These are phyloP conservation scores for Talaromyces sp. DNA, from an alignment of 2,329 filamentous ascomycete species.

Conservation along the genomic window DNA sequence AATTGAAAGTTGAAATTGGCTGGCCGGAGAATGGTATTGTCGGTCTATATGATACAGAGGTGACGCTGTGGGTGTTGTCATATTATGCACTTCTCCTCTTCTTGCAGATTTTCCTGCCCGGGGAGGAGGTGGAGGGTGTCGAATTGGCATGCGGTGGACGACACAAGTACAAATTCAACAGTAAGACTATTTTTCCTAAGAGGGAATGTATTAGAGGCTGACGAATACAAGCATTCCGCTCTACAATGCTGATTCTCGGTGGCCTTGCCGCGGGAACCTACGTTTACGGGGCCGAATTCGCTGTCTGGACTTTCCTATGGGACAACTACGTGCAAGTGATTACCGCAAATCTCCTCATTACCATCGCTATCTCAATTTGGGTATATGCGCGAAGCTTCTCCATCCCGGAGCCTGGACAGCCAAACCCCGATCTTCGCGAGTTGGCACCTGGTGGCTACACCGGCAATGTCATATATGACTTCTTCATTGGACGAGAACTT, in stretches of 20 bases:
- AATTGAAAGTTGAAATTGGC: slow-evolving; percentile 75
- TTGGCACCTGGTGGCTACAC: slow-evolving; percentile 78
- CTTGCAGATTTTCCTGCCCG: slow-evolving; percentile 75
- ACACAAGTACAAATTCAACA: slow-evolving; percentile 79
- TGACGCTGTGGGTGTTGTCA: slow-evolving; percentile 66
- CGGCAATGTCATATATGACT: slow-evolving; percentile 89
- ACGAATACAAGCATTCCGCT: slow-evolving; percentile 62
- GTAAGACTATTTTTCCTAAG: slow-evolving; percentile 42
- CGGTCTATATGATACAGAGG: slow-evolving; percentile 69
- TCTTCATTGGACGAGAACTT: slow-evolving; percentile 93
- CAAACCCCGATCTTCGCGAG: slow-evolving; percentile 69
- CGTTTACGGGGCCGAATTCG: slow-evolving; percentile 74
- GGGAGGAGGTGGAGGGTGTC: slow-evolving; percentile 67
- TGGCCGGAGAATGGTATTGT: slow-evolving; percentile 72
- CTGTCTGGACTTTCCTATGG: slow-evolving; percentile 88
- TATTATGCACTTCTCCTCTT: slow-evolving; percentile 77
- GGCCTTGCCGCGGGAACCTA: slow-evolving; percentile 71
- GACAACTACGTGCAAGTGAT: slow-evolving; percentile 86
- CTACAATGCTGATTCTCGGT: slow-evolving; percentile 71
- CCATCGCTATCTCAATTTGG: slow-evolving; percentile 69
- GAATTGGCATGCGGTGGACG: slow-evolving; percentile 68
- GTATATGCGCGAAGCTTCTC: slow-evolving; percentile 81
- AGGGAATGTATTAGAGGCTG: background rate
- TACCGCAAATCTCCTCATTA: slow-evolving; percentile 76
- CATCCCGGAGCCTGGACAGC: slow-evolving; percentile 61